Evolutionary conservation across 768 basidiomycete species (phyloP).

Genomic region (Lentinula detonsa): DNA sequence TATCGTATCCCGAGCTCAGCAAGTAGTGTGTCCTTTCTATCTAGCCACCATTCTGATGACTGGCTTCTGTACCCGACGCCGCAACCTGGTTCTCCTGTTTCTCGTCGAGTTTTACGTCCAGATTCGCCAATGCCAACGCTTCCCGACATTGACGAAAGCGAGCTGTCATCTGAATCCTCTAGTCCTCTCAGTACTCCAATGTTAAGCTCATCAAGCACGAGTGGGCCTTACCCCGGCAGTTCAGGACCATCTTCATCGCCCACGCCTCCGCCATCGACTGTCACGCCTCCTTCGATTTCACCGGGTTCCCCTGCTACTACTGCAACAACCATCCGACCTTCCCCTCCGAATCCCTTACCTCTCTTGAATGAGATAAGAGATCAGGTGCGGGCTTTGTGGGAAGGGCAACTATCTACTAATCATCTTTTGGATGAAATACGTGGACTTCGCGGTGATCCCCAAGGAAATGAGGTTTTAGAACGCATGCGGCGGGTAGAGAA

Average conservation of each 20-base stretch:
- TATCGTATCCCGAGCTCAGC: constrained; percentile 34
- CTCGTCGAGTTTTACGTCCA: background rate
- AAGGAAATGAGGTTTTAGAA: constrained; percentile 33
- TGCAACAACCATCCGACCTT: constrained; percentile 25
- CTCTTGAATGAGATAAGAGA: constrained; percentile 54
- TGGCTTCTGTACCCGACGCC: constrained; percentile 18
- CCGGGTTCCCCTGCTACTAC: constrained; percentile 15
- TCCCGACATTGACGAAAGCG: constrained; percentile 1
- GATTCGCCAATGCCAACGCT: constrained; percentile 1
- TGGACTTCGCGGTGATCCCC: constrained; percentile 30
- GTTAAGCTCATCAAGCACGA: constrained; percentile 4
- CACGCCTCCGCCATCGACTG: constrained; percentile 27
- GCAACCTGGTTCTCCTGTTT: constrained; percentile 12
- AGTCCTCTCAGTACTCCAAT: constrained; percentile 12
- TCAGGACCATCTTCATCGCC: constrained; percentile 22
- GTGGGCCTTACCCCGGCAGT: constrained; percentile 21
- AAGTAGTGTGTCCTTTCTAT: constrained; percentile 39
- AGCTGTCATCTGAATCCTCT: constrained; percentile 12
- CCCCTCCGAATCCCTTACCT: constrained; percentile 36
- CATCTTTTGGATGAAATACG: constrained; percentile 59
- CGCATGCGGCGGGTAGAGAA: constrained; percentile 42
- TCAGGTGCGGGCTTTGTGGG: constrained; percentile 52
- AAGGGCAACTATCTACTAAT: constrained; percentile 57
- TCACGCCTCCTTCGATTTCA: constrained; percentile 31
- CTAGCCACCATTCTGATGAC: constrained; percentile 74